These are phyloP conservation scores for Mucor indicus DNA, from an alignment of 371 early-diverging fungal species.

Conservation along the genomic window DNA sequence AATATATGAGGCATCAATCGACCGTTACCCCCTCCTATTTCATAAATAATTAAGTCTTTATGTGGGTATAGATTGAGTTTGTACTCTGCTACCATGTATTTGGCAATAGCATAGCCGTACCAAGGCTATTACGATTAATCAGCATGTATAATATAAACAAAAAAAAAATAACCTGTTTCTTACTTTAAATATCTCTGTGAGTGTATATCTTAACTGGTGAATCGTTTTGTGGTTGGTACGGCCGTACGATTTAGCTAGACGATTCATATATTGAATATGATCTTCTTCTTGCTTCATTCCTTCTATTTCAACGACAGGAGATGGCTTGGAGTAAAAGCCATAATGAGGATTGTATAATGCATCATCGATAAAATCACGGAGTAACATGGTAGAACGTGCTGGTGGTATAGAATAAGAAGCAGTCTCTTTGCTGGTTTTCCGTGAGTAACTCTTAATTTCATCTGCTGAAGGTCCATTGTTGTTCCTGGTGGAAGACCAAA, in stretches of 20 bases:
- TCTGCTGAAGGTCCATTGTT: background rate
- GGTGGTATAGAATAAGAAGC: conserved; percentile 39
- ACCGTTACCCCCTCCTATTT: conserved; percentile 97
- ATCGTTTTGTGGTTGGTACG: conserved; percentile 3
- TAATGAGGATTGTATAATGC: conserved; percentile 94
- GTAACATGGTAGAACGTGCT: conserved; percentile 64
- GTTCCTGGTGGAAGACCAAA: background rate
- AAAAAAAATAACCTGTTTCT: background rate
- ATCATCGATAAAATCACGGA: conserved; percentile 92
- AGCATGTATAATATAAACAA: background rate
- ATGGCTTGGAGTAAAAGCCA: conserved; percentile 96
- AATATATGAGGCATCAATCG: conserved; percentile 92
- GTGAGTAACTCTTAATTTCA: background rate
- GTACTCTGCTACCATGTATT: conserved; percentile 81
- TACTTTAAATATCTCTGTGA: conserved; percentile 93
- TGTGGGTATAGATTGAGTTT: conserved; percentile 57
- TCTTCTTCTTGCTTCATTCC: conserved; percentile 35
- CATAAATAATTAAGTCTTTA: conserved; percentile 82
- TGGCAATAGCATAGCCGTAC: conserved; percentile 91
- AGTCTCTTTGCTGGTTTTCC: background rate
- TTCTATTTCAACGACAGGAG: conserved; percentile 86
- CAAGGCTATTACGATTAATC: conserved; percentile 66
- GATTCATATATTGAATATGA: conserved; percentile 6
- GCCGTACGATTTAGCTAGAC: conserved; percentile 4
- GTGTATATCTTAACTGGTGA: conserved; percentile 79